Base-by-base conservation (phyloP, 169 alveolate genomes). In the Eimeria zaria region DNA sequence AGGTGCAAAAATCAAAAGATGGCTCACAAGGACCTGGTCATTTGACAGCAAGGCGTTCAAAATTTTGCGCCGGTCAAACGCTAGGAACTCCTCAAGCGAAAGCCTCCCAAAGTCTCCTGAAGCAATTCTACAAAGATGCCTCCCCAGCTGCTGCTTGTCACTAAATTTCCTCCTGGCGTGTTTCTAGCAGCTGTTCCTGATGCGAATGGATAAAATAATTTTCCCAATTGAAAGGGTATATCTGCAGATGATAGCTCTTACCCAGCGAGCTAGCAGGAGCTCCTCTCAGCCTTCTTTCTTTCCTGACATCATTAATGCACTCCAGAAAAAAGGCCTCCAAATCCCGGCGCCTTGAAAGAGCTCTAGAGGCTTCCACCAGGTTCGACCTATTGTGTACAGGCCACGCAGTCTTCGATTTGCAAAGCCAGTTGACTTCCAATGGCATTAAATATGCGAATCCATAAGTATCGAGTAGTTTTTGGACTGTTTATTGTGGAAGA, bases 51-150 rank as follows among this genome's bases (percentile, higher is more conserved):
- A 44, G 78, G 78, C 78, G 60, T 33, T 84, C 62, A 84, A 67
- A 36, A 84, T 80, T 22, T 11, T 84, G 39, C 92, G 92, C 80
- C 92, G 92, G 55, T 84, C 92, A 84, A 58, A 84, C 8, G 92
- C 92, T 48, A 84, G 46, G 41, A 84, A 84, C 76, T 84, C 80
- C n/a, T 84, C 80, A n/a, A 84, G 80, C 11, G 92, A 60, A 84
- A 84, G 92, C 60, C 46, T 20, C 44, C 39, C 92, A 27, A 84
- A 39, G 16, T 60, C 92, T 33, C 78, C 92, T 84, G 78, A 33
- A 39, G 51, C 92, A 84, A 30, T 8, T 11, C 1, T 11, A 24
- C 89, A 81, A 2, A 24, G 67, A 33, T 48, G 78, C 22, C 48
- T 1, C 48, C 33, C 48, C 41, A 51, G 53, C 1, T 51, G 9